A percentile compares a stretch with the other conserved stretches of the same genome.
phyloP scores from a whole-genome alignment of 1,284 basidiomycete genomes.

The Papiliotrema laurentii region DNA sequence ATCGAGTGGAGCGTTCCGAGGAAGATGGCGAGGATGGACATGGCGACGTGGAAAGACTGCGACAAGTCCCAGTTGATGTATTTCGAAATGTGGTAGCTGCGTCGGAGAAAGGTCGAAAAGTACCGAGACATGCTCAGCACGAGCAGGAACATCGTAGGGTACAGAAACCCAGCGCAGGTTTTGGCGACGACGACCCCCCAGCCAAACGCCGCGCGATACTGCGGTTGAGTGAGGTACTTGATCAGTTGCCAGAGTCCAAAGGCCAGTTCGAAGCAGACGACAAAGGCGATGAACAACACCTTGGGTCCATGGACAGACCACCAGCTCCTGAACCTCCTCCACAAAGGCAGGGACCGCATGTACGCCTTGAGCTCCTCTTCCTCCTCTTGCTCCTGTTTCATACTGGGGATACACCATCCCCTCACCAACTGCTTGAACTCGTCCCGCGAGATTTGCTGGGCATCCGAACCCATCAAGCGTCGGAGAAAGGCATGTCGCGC shows the following conservation, averaged over 20 bases:
- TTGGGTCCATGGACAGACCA: slow-evolving; percentile 26
- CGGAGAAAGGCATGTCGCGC: slow-evolving; percentile 24
- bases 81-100: slow-evolving; percentile 18
- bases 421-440: slow-evolving; percentile 16
- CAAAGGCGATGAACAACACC: slow-evolving; percentile 21
- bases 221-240: slow-evolving; percentile 20
- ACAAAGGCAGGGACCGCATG: slow-evolving; percentile 9
- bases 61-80: slow-evolving; percentile 32
- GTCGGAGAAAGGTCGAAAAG: slow-evolving; percentile 23
- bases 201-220: slow-evolving; percentile 23
- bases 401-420: slow-evolving; percentile 23
- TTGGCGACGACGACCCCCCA: slow-evolving; percentile 34
- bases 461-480: slow-evolving; percentile 15
- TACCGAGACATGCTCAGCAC: slow-evolving; percentile 27
- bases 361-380: slow-evolving; percentile 23
- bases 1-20: slow-evolving; percentile 28
- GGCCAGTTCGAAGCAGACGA: slow-evolving; percentile 18
- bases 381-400: slow-evolving; percentile 21
- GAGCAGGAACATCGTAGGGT: slow-evolving; percentile 29
- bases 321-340: slow-evolving; percentile 16
- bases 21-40: slow-evolving; percentile 18
- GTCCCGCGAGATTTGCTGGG: slow-evolving; percentile 10
- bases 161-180: slow-evolving; percentile 25
- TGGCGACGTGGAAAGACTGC: slow-evolving; percentile 27
- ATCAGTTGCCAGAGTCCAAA: slow-evolving; percentile 28